Evolutionary conservation across 495 filamentous ascomycete species (phyloP).

Genomic region (Xylaria flabelliformis): DNA sequence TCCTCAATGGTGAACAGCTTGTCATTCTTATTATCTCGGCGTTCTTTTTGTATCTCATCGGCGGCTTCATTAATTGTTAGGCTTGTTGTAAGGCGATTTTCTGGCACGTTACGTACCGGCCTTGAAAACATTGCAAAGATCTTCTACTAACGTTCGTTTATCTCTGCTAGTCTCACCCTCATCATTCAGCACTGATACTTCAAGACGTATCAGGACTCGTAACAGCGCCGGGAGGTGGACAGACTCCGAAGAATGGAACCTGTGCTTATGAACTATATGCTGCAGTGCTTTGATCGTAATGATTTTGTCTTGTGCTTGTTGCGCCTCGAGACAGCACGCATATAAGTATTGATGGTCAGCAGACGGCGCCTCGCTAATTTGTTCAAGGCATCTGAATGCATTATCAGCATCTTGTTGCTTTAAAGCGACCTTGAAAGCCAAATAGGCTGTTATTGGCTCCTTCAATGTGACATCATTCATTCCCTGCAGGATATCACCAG

Average conservation of each 20-base stretch:
- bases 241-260: conserved; percentile 55
- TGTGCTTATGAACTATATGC: conserved; percentile 56
- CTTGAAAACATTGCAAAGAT: conserved; percentile 69
- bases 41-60: conserved; percentile 52
- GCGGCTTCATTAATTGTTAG: conserved; percentile 44
- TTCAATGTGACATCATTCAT: conserved; percentile 65
- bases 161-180: conserved; percentile 33
- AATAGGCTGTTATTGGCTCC: conserved; percentile 70
- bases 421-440: conserved; percentile 78
- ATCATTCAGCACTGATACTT: conserved; percentile 59
- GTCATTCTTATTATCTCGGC: conserved; percentile 37
- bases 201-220: conserved; percentile 66
- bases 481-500: conserved; percentile 59
- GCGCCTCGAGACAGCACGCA: conserved; percentile 78
- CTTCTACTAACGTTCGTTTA: conserved; percentile 43
- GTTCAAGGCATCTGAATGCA: conserved; percentile 48
- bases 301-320: conserved; percentile 64
- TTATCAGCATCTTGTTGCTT: conserved; percentile 61
- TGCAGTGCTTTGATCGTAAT: conserved; percentile 65
- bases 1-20: conserved; percentile 64
- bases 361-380: conserved; percentile 35
- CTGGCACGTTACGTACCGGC: conserved; percentile 53
- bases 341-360: conserved; percentile 68
- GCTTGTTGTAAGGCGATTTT: neutral
- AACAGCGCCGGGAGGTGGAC: conserved; percentile 73